These are phyloP conservation scores for Clarireedia sp. DNA, from an alignment of 2,329 filamentous ascomycete genomes.

Conservation along the genomic window DNA sequence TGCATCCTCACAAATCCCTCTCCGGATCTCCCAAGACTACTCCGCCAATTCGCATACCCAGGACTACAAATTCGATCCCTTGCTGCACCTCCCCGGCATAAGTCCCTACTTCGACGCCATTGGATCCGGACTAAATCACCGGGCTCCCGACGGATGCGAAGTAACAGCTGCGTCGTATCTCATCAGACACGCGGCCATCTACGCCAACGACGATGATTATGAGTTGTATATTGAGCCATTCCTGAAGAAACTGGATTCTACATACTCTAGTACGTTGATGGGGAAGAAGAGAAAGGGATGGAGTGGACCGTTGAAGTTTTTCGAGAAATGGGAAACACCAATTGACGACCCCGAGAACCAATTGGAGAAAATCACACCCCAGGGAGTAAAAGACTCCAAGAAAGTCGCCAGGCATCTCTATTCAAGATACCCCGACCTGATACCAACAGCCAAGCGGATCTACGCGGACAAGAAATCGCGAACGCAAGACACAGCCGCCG, in stretches of 20 bases:
- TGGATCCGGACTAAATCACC: slow-evolving; percentile 30
- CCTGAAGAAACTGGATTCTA: slow-evolving; percentile 47
- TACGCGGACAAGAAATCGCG: slow-evolving; percentile 27
- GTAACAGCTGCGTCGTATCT: slow-evolving; percentile 42
- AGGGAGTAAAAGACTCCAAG: slow-evolving; percentile 24
- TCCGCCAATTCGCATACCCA: slow-evolving; percentile 18
- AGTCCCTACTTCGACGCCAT: slow-evolving; percentile 48
- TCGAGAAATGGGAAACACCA: slow-evolving; percentile 24
- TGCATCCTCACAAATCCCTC: slow-evolving; percentile 5
- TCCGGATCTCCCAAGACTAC: slow-evolving; percentile 7
- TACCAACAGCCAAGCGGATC: slow-evolving; percentile 25
- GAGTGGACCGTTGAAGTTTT: slow-evolving; percentile 22
- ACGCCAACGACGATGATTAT: slow-evolving; percentile 44
- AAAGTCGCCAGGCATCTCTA: slow-evolving; percentile 25
- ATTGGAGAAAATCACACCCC: slow-evolving; percentile 25
- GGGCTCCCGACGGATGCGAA: slow-evolving; percentile 31
- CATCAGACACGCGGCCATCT: slow-evolving; percentile 43
- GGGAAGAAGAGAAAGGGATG: slow-evolving; percentile 22
- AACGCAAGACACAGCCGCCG: slow-evolving; percentile 26
- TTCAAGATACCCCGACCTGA: slow-evolving; percentile 23
- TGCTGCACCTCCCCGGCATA: slow-evolving; percentile 48
- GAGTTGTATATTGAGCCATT: slow-evolving; percentile 44
- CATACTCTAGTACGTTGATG: slow-evolving; percentile 5
- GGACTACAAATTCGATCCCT: slow-evolving; percentile 42
- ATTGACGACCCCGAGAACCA: slow-evolving; percentile 27